These are phyloP conservation scores for Nemania sp. DNA, from an alignment of 2,329 filamentous ascomycete genomes.

Conservation along the genomic window DNA sequence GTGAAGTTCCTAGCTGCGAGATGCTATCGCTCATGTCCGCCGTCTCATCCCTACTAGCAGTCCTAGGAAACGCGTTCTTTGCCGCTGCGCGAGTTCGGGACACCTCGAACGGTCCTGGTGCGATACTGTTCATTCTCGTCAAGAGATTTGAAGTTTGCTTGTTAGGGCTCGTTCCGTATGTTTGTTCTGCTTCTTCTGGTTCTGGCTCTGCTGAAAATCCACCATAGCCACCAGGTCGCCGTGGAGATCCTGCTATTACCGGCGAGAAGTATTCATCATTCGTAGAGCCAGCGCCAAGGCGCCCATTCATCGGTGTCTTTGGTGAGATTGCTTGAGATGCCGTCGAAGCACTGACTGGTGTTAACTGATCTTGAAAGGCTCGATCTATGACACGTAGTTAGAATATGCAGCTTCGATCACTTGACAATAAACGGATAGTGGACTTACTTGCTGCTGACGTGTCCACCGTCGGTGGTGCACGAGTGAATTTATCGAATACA, in stretches of 20 bases:
- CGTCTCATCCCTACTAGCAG: constrained; percentile 43
- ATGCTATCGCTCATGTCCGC: constrained; percentile 43
- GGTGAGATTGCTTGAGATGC: constrained; percentile 74
- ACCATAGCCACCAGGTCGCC: constrained; percentile 63
- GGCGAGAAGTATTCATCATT: constrained; percentile 61
- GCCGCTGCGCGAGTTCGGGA: constrained; percentile 51
- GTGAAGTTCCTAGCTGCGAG: constrained; percentile 42
- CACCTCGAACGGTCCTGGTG: constrained; percentile 74
- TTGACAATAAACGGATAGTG: not conserved
- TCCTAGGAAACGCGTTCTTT: constrained; percentile 53
- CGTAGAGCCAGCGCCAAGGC: constrained; percentile 57
- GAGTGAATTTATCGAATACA: constrained; percentile 57
- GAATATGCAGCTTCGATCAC: constrained; percentile 36
- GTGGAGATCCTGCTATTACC: constrained; percentile 58
- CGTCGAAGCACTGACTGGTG: constrained; percentile 71
- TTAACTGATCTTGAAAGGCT: constrained; percentile 69
- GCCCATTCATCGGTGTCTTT: constrained; percentile 64
- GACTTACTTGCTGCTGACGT: constrained; percentile 69
- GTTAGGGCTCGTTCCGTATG: constrained; percentile 63
- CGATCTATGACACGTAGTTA: constrained; percentile 61
- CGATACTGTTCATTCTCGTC: constrained; percentile 73
- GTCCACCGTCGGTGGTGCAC: constrained; percentile 66
- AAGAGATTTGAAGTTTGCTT: constrained; percentile 60
- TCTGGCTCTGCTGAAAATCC: constrained; percentile 57
- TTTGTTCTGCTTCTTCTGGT: constrained; percentile 54